Evolutionary conservation across 2,329 filamentous ascomycete species (phyloP).

Genomic region (Lasiodiplodia sp.): DNA sequence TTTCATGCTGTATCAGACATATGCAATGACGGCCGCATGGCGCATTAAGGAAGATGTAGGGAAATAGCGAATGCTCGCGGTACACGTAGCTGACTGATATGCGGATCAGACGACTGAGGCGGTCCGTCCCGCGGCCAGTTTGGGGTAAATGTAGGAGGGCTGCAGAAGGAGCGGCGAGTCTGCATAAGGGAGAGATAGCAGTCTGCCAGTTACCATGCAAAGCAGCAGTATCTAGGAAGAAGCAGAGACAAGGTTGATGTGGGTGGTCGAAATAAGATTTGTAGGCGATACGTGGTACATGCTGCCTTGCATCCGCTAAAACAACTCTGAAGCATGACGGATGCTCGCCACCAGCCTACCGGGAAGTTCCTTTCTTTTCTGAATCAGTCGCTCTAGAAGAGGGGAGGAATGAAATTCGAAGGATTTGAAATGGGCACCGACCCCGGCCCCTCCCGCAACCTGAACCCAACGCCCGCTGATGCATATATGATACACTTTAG

Average conservation of each 20-base stretch:
- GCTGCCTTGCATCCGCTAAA: conserved; percentile 4
- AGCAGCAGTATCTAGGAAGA: not conserved
- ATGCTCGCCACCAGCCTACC: not conserved
- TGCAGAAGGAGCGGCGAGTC: conserved; percentile 1
- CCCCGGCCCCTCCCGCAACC: not conserved
- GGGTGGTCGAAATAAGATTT: conserved; percentile 21
- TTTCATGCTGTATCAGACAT: conserved; percentile 1
- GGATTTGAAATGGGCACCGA: conserved; percentile 3
- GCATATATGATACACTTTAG: conserved; percentile 22
- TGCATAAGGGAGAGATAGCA: not conserved
- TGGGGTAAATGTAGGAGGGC: not conserved
- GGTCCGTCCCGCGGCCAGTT: not conserved
- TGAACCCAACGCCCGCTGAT: conserved; percentile 15
- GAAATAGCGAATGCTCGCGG: not conserved
- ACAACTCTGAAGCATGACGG: conserved; percentile 1
- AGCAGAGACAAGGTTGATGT: not conserved
- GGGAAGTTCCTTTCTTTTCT: not conserved
- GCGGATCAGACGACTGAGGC: not conserved
- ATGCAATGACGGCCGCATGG: no score
- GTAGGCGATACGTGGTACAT: not conserved
- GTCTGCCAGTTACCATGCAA: not conserved
- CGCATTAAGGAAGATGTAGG: not conserved
- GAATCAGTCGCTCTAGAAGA: conserved; percentile 6
- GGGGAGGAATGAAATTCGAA: conserved; percentile 5
- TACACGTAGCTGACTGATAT: conserved; percentile 3